phyloP scores from a whole-genome alignment of 108 stramenopile genomes.

The Skeletonema marinoi region DNA sequence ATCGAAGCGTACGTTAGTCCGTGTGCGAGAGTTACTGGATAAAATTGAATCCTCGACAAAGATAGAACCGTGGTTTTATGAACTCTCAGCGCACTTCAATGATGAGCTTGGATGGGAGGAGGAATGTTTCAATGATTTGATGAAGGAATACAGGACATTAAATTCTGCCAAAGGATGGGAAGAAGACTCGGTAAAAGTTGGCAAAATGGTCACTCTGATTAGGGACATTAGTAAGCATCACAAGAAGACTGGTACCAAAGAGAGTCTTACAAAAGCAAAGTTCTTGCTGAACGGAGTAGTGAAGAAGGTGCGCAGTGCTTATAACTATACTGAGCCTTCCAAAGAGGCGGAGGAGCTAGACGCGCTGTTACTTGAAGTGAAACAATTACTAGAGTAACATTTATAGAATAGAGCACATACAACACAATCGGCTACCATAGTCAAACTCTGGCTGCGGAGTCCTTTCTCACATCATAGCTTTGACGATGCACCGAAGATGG shows the following conservation, averaged over 20 bases:
- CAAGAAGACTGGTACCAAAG: conserved; percentile 35
- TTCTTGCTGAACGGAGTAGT: conserved; percentile 64
- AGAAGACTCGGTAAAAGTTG: conserved; percentile 54
- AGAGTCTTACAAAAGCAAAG: conserved; percentile 63
- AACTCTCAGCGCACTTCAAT: conserved; percentile 64
- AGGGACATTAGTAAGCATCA: conserved; percentile 64
- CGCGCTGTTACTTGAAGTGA: conserved; percentile 47
- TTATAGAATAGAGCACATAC: not conserved
- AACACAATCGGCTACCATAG: not conserved
- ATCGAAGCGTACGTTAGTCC: conserved; percentile 60
- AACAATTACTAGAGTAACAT: conserved; percentile 1
- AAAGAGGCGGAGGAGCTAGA: conserved; percentile 51
- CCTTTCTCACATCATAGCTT: conserved; percentile 12
- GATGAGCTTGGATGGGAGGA: conserved; percentile 65
- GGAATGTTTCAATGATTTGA: conserved; percentile 72
- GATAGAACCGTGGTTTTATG: conserved; percentile 77
- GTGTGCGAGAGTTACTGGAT: conserved; percentile 68
- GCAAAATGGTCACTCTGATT: conserved; percentile 54
- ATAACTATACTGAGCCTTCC: conserved; percentile 32
- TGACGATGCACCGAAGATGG: conserved; percentile 37
- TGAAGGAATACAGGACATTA: conserved; percentile 82
- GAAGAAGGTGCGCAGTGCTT: conserved; percentile 59
- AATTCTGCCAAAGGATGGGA: conserved; percentile 69
- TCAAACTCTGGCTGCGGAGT: too few species aligned
- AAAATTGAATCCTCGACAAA: conserved; percentile 46